Evolutionary conservation across 2,329 filamentous ascomycete genomes (phyloP).

Genomic region (Mycogone perniciosa): DNA sequence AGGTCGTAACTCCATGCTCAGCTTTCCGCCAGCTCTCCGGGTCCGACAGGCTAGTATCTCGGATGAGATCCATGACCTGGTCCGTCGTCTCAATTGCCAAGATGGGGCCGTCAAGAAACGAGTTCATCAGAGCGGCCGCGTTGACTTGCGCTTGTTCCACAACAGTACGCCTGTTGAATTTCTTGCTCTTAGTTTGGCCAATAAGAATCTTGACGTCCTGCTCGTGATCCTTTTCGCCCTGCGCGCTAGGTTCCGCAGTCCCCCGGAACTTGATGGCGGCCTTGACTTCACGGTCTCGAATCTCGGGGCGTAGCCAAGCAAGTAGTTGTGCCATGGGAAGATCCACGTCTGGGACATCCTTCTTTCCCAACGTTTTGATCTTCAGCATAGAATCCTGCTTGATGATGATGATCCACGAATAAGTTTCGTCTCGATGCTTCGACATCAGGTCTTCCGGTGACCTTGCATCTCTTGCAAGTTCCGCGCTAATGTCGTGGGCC

Average conservation of each 20-base stretch:
- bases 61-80: conserved; percentile 69
- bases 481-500: conserved; percentile 77
- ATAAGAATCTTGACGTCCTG: conserved; percentile 82
- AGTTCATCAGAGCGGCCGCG: conserved; percentile 57
- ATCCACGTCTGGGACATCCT: conserved; percentile 69
- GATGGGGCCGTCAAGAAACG: conserved; percentile 71
- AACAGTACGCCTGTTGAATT: conserved; percentile 80
- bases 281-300: conserved; percentile 68
- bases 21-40: conserved; percentile 76
- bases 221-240: conserved; percentile 36
- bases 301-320: conserved; percentile 73
- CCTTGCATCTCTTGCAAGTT: conserved; percentile 73
- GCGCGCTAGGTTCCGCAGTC: conserved; percentile 3
- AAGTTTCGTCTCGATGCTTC: conserved; percentile 68
- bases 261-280: conserved; percentile 42
- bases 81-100: conserved; percentile 85
- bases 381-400: conserved; percentile 74
- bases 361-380: conserved; percentile 69
- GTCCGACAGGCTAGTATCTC: conserved; percentile 68
- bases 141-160: conserved; percentile 67
- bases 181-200: conserved; percentile 78
- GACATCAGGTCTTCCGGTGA: conserved; percentile 74
- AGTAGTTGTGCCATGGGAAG: conserved; percentile 66
- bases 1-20: conserved; percentile 69
- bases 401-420: conserved; percentile 84